Evolutionary conservation across 2,329 filamentous ascomycete genomes (phyloP).

Genomic region (Aspergillus hiratsukae): DNA sequence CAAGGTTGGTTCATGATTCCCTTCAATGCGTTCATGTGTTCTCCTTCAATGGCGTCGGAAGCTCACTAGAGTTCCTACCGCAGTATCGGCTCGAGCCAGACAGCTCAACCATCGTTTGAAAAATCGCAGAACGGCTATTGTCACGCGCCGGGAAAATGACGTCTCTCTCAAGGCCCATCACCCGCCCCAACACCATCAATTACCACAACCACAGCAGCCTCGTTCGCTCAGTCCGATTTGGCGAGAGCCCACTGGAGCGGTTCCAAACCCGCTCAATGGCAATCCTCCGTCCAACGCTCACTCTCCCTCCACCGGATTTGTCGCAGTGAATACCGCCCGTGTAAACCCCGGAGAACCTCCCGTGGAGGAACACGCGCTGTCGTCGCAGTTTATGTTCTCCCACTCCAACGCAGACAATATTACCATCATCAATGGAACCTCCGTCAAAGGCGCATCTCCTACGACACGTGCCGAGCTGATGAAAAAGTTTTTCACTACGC

Average conservation of each 20-base stretch:
- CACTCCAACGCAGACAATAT: constrained; percentile 43
- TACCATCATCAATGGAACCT: constrained; percentile 46
- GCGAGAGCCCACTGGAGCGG: constrained; percentile 31
- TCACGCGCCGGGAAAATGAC: constrained; percentile 55
- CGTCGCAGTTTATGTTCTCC: constrained; percentile 38
- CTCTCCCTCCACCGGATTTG: constrained; percentile 51
- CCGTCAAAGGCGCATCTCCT: constrained; percentile 51
- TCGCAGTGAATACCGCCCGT: constrained; percentile 55
- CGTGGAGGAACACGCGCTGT: constrained; percentile 26
- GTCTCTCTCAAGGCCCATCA: constrained; percentile 27
- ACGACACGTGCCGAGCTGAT: constrained; percentile 57
- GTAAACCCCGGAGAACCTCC: constrained; percentile 34
- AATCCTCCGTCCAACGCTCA: constrained; percentile 31
- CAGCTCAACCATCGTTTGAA: constrained; percentile 78
- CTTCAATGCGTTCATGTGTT: not conserved
- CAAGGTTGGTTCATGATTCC: constrained; percentile 49
- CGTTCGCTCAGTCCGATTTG: constrained; percentile 35
- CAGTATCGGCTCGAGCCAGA: constrained; percentile 65
- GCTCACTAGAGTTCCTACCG: constrained; percentile 2
- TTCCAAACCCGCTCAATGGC: constrained; percentile 20
- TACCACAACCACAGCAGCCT: constrained; percentile 18
- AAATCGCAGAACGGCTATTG: constrained; percentile 68
- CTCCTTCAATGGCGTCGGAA: not conserved
- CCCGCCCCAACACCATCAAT: constrained; percentile 8
- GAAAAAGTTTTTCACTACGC: constrained; percentile 59